Evolutionary conservation across 148 eudicot species (phyloP), one percentile per base, ranked within the genome.

Genomic region (Cornus florida): DNA sequence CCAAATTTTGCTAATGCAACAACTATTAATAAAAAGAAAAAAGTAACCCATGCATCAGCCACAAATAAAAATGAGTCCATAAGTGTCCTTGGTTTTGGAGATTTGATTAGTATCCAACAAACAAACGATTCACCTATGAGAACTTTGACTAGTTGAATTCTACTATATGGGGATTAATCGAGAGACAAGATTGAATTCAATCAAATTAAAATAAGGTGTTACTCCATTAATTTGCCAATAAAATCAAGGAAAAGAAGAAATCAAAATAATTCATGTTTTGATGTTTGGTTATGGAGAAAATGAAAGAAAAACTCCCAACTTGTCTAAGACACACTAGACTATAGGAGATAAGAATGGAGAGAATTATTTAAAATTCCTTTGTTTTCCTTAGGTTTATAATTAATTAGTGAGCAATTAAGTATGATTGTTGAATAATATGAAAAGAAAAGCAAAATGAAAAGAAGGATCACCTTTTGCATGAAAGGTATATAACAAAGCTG

Each of bases 381-480:
- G 28, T 28, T 1, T 48, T 17, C 64, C 64, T 57, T 57, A 2
- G 64, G 17, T 57, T 57, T 57, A 13, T 57, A 12, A 16, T 5
- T 2, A 43, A 43, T 43, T 43, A 43, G 48, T 43, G 38, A 28
- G 28, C 28, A 28, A 28, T 28, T 28, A 28, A 28, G 28, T 28
- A 28, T 28, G 2, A 48, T 68, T 31, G 1, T 38, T 39, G 19
- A 6, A 17, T 6, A 10, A 65, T 73, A 28, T 74, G 67, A 7
- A 74, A 35, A 28, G 57, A 0, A 28, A 28, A 28, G 28, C 31
- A 46, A n/a, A n/a, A 75, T 43, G 48, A 43, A 7, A 3, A 38
- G 24, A 32, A 19, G 23, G 14, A 33, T 80, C 70, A 90, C 96
- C 96, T 92, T 92, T 74, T 92, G 96, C 5, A 89, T 72, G 70